Percentiles rank a stretch among this genome's conserved stretches.
Conservation (phyloP, 2,329 filamentous ascomycete genomes). For the Penicillium sp. region DNA sequence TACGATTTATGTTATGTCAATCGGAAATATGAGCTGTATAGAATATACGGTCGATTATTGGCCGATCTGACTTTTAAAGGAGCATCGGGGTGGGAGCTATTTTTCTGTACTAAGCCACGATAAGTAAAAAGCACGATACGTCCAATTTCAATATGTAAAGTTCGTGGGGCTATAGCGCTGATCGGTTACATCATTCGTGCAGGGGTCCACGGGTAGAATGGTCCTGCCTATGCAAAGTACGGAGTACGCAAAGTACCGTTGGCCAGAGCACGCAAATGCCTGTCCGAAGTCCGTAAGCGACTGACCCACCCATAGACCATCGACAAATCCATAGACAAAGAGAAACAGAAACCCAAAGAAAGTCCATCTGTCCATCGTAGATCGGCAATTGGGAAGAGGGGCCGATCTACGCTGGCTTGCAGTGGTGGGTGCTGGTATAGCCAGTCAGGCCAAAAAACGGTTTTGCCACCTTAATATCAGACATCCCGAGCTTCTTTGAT, state of each 20-base stretch:
- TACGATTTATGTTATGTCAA: not conserved
- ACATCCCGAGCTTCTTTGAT: not conserved
- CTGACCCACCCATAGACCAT: not conserved
- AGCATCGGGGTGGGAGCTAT: not conserved
- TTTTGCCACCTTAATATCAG: conserved; percentile 9
- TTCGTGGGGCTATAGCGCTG: not conserved
- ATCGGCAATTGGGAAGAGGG: not conserved
- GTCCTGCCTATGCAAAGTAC: too few species aligned
- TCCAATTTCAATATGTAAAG: not conserved
- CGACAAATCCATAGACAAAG: too few species aligned
- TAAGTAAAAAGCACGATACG: not conserved
- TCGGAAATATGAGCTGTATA: not conserved
- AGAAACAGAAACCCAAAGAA: not conserved
- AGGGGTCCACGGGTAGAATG: not conserved
- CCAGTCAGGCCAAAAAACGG: conserved; percentile 6
- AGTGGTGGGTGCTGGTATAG: not conserved
- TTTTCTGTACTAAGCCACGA: not conserved
- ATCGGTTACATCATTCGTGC: not conserved
- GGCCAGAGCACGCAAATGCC: too few species aligned
- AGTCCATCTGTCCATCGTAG: not conserved
- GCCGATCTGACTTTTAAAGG: not conserved
- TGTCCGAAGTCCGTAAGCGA: too few species aligned
- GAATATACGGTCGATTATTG: not conserved
- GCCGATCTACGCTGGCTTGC: not conserved
- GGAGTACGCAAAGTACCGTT: too few species aligned